These are phyloP conservation scores for Myxozyma vanderwaltii DNA, from an alignment of 805 yeast genomes.

Conservation along the genomic window DNA sequence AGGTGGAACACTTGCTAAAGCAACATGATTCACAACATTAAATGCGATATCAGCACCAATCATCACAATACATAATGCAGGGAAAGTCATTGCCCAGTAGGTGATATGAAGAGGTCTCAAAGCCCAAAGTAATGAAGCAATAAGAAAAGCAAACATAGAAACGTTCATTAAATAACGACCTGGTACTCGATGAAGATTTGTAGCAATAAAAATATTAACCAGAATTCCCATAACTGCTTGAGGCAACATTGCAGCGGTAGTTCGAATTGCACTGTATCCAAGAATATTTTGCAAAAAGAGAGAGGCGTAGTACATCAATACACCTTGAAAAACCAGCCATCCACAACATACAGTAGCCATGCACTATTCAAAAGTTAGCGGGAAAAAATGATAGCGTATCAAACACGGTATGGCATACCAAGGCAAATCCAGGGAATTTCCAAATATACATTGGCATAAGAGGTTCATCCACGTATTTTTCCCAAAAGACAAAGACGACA, in stretches of 20 bases:
- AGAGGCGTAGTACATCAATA: conserved; percentile 46
- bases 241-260: conserved; percentile 51
- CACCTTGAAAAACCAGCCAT: conserved; percentile 50
- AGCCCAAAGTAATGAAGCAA: conserved; percentile 49
- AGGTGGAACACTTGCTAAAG: conserved; percentile 48
- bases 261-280: conserved; percentile 45
- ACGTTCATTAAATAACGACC: conserved; percentile 46
- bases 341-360: conserved; percentile 45
- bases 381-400: too few relatives aligned
- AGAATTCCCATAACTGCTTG: conserved; percentile 48
- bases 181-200: conserved; percentile 50
- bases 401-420: conserved; percentile 27
- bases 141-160: conserved; percentile 45
- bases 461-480: conserved; percentile 44
- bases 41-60: conserved; percentile 53
- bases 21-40: conserved; percentile 50
- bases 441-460: conserved; percentile 52
- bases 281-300: conserved; percentile 49
- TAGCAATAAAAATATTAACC: conserved; percentile 51
- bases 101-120: conserved; percentile 44
- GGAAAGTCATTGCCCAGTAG: conserved; percentile 53
- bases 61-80: conserved; percentile 47
- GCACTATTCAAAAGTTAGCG: conserved; percentile 9
- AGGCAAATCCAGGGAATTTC: conserved; percentile 45
- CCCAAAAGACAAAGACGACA: conserved; percentile 45